phyloP scores from a whole-genome alignment of 345 rosid genomes.

The Mangifera indica region DNA sequence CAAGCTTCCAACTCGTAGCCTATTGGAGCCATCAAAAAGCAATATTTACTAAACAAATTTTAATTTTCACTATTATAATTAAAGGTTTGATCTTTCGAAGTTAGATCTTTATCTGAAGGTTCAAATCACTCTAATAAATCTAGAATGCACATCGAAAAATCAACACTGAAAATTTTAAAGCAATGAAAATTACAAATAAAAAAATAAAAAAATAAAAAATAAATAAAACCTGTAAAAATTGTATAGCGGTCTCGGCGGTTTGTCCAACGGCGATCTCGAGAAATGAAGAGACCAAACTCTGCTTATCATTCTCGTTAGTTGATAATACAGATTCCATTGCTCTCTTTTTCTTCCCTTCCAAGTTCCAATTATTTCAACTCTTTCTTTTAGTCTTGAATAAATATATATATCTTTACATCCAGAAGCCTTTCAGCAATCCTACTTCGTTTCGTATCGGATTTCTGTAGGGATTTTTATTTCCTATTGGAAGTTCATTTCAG shows the following conservation, averaged over 20 bases:
- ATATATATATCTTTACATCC: too few relatives aligned
- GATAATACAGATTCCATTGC: slow-evolving; percentile 50
- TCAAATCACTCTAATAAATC: too few relatives aligned
- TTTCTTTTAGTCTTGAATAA: too few relatives aligned
- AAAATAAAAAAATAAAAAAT: neutral
- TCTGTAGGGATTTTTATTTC: too few relatives aligned
- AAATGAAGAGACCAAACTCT: slow-evolving; percentile 83
- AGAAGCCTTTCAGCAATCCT: too few relatives aligned
- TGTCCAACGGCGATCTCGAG: slow-evolving; percentile 98
- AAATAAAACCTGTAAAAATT: slow-evolving; percentile 88
- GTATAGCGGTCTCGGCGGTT: slow-evolving; percentile 79
- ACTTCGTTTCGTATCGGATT: too few relatives aligned
- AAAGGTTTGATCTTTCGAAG: too few relatives aligned
- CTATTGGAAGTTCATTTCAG: too few relatives aligned
- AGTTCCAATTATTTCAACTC: neutral
- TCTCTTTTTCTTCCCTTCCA: too few relatives aligned
- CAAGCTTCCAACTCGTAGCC: slow-evolving; percentile 98
- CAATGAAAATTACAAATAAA: neutral
- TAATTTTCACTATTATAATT: too few relatives aligned
- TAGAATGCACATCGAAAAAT: neutral
- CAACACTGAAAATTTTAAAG: neutral
- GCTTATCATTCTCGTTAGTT: slow-evolving; percentile 60
- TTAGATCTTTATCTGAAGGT: too few relatives aligned
- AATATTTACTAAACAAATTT: too few relatives aligned
- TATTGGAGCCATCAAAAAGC: slow-evolving; percentile 17